phyloP scores from a whole-genome alignment of 2,329 filamentous ascomycete genomes.

The Phyllosticta citriasiana region DNA sequence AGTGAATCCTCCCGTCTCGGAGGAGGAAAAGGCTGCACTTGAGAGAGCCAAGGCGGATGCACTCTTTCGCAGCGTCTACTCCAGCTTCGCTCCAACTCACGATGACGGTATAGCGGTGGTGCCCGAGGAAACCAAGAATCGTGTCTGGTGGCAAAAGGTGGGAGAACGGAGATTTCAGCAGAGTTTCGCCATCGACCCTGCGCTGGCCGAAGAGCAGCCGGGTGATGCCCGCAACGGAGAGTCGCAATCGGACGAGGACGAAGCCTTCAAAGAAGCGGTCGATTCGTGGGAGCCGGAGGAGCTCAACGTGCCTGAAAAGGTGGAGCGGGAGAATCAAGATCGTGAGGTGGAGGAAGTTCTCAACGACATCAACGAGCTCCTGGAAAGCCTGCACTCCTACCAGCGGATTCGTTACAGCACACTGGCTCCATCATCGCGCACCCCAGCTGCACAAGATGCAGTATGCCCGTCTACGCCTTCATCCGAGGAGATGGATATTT shows the following conservation, averaged over 20 bases:
- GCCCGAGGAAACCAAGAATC: conserved; percentile 55
- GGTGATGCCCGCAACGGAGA: conserved; percentile 9
- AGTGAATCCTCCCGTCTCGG: conserved; percentile 43
- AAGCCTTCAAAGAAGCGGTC: conserved; percentile 27
- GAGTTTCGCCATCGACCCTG: conserved; percentile 47
- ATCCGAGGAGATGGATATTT: conserved; percentile 47
- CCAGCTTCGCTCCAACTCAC: conserved; percentile 66
- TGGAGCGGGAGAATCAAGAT: conserved; percentile 37
- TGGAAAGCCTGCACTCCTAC: conserved; percentile 67
- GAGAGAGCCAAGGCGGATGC: conserved; percentile 60
- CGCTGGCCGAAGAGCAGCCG: conserved; percentile 21
- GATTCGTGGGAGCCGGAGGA: conserved; percentile 27
- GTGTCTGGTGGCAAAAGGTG: conserved; percentile 66
- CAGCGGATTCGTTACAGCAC: conserved; percentile 69
- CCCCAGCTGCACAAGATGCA: conserved; percentile 1
- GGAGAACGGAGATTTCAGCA: conserved; percentile 58
- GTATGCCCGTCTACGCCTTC: conserved; percentile 52
- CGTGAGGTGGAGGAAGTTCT: conserved; percentile 61
- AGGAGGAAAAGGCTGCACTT: conserved; percentile 27
- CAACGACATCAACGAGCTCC: conserved; percentile 62
- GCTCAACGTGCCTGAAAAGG: conserved; percentile 15
- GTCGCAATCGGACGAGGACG: conserved; percentile 23
- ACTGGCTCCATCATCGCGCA: conserved; percentile 34
- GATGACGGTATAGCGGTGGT: conserved; percentile 64
- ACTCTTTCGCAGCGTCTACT: conserved; percentile 67